Evolutionary conservation across 208 protist genomes (phyloP).

Genomic region (Trypanosoma melophagium): DNA sequence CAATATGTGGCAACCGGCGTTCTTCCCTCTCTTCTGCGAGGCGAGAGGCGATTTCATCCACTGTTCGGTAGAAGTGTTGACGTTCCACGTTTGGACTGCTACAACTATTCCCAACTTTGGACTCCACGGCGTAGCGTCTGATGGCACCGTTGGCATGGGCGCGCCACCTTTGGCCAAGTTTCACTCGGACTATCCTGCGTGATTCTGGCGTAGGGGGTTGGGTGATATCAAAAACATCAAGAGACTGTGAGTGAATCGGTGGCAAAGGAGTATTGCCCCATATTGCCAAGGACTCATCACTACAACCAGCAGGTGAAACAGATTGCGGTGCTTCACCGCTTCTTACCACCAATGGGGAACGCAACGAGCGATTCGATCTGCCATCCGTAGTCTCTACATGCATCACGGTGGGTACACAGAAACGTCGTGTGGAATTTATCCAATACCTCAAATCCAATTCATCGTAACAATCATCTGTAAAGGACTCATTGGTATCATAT

Average conservation of each 20-base stretch:
- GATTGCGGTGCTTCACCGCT: background rate
- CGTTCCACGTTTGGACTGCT: too few relatives aligned
- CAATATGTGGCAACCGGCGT: background rate
- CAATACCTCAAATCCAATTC: conserved; percentile 1
- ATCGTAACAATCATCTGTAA: background rate
- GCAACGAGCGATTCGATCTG: background rate
- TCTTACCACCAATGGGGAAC: background rate
- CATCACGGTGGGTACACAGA: conserved; percentile 16
- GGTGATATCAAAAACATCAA: background rate
- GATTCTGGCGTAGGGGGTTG: background rate
- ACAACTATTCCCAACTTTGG: too few relatives aligned
- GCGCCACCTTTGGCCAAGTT: conserved; percentile 11
- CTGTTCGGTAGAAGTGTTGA: too few relatives aligned
- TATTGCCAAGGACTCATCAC: too few relatives aligned
- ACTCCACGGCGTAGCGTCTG: conserved; percentile 16
- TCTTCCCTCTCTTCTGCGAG: background rate
- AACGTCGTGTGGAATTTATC: conserved; percentile 6
- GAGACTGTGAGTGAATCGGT: background rate
- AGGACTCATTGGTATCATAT: background rate
- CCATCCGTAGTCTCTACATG: background rate
- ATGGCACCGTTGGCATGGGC: conserved; percentile 20
- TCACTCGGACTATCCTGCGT: background rate
- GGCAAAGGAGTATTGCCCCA: too few relatives aligned
- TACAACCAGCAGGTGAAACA: too few relatives aligned
- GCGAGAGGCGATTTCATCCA: too few relatives aligned